Evolutionary conservation across 108 stramenopile genomes (phyloP).

Genomic region (Seminavis robusta): DNA sequence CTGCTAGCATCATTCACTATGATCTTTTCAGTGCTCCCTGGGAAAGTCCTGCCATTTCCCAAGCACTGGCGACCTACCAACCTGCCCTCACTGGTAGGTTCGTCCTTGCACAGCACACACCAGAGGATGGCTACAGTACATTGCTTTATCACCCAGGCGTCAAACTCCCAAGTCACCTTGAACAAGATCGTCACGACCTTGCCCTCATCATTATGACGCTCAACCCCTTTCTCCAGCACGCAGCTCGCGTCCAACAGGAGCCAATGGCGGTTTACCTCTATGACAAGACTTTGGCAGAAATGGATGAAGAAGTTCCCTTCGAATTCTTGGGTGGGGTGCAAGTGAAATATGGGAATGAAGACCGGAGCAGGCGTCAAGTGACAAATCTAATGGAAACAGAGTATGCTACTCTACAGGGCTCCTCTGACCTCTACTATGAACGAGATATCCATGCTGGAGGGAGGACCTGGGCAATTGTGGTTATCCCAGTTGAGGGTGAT

Average conservation of each 20-base stretch:
- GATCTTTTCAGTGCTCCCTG: slow-evolving; percentile 1
- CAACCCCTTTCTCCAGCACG: not conserved
- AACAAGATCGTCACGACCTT: not conserved
- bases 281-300: not conserved
- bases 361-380: too few relatives aligned
- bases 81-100: not conserved
- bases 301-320: not conserved
- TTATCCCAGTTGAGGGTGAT: not conserved
- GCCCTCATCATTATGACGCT: not conserved
- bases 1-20: not conserved
- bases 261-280: not conserved
- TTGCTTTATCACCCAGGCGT: too few relatives aligned
- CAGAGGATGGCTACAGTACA: not conserved
- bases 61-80: not conserved
- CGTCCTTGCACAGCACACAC: not conserved
- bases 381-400: too few relatives aligned
- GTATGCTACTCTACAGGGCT: not conserved
- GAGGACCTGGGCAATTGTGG: not conserved
- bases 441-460: not conserved
- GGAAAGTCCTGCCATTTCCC: not conserved
- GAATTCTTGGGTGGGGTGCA: not conserved
- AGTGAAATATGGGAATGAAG: not conserved
- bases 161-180: not conserved
- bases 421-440: not conserved
- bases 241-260: not conserved